These are phyloP conservation scores for Ganoderma lucidum DNA, from an alignment of 1,284 basidiomycete genomes.

Conservation along the genomic window DNA sequence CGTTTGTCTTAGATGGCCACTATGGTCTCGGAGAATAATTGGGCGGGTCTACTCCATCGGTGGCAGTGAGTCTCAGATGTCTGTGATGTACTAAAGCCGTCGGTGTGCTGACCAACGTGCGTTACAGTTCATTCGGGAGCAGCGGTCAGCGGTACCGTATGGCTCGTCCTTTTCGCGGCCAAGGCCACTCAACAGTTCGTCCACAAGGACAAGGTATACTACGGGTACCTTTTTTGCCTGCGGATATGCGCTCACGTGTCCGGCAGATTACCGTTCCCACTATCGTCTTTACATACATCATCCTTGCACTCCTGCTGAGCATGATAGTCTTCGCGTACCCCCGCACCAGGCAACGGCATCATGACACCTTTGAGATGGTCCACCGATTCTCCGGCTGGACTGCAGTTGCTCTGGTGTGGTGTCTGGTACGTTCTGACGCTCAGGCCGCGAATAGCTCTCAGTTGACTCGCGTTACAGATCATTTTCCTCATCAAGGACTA, in stretches of 20 bases:
- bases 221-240: background rate
- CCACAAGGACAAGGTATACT: slow-evolving; percentile 47
- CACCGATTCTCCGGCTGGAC: slow-evolving; percentile 67
- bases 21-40: slow-evolving; percentile 57
- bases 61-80: slow-evolving; percentile 44
- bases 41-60: slow-evolving; percentile 65
- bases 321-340: slow-evolving; percentile 60
- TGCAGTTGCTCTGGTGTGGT: slow-evolving; percentile 60
- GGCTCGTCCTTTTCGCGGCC: slow-evolving; percentile 58
- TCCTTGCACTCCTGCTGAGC: slow-evolving; percentile 54
- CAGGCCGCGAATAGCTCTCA: too few species aligned
- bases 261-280: slow-evolving; percentile 54
- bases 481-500: slow-evolving; percentile 64
- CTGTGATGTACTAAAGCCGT: background rate
- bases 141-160: slow-evolving; percentile 59
- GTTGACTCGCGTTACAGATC: slow-evolving; percentile 41
- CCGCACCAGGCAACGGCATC: slow-evolving; percentile 50
- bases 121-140: slow-evolving; percentile 58
- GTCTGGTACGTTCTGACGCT: slow-evolving; percentile 46
- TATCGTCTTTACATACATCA: slow-evolving; percentile 57
- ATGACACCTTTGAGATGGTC: slow-evolving; percentile 59
- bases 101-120: slow-evolving; percentile 3
- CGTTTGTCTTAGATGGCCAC: slow-evolving; percentile 53
- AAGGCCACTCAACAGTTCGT: slow-evolving; percentile 59
- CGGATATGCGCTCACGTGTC: slow-evolving; percentile 2